Evolutionary conservation across 1,284 basidiomycete genomes (phyloP).

Genomic region (Mycena citricolor): DNA sequence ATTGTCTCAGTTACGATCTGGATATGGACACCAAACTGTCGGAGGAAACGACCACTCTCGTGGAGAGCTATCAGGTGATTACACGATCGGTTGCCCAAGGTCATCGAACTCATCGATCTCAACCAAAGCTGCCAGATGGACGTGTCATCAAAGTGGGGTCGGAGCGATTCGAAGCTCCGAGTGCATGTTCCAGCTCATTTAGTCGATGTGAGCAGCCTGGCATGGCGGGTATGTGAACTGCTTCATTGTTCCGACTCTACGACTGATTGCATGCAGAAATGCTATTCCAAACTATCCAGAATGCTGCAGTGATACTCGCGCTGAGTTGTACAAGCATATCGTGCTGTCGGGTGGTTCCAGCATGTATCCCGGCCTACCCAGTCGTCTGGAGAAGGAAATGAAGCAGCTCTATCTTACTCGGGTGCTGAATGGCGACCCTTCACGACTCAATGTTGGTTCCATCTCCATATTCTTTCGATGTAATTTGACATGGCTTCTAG

Average conservation of each 20-base stretch:
- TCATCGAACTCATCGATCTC: neutral
- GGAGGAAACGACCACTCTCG: conserved; percentile 95
- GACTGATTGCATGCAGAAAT: conserved; percentile 60
- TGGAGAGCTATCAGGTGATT: conserved; percentile 97
- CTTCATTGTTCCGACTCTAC: neutral
- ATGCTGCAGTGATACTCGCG: conserved; percentile 88
- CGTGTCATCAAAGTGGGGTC: conserved; percentile 97
- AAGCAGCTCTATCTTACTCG: conserved; percentile 95
- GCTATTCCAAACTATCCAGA: conserved; percentile 95
- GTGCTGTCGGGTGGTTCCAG: conserved; percentile 96
- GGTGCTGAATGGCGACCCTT: conserved; percentile 84
- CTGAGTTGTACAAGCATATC: conserved; percentile 97
- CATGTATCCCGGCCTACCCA: conserved; percentile 98
- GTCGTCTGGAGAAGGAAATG: conserved; percentile 98
- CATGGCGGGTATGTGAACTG: conserved; percentile 69
- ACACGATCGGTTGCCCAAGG: too few relatives aligned
- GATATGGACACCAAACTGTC: conserved; percentile 92
- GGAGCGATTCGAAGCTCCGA: conserved; percentile 99
- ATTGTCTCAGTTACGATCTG: conserved; percentile 97
- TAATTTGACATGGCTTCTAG: conserved; percentile 47
- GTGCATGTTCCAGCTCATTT: conserved; percentile 99
- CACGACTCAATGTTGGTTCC: conserved; percentile 78
- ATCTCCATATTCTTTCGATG: conserved; percentile 7
- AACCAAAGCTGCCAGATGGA: conserved; percentile 91
- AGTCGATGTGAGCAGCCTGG: conserved; percentile 98